Base-by-base conservation (phyloP, 2,329 filamentous ascomycete species). In the Colletotrichum spinosum region DNA sequence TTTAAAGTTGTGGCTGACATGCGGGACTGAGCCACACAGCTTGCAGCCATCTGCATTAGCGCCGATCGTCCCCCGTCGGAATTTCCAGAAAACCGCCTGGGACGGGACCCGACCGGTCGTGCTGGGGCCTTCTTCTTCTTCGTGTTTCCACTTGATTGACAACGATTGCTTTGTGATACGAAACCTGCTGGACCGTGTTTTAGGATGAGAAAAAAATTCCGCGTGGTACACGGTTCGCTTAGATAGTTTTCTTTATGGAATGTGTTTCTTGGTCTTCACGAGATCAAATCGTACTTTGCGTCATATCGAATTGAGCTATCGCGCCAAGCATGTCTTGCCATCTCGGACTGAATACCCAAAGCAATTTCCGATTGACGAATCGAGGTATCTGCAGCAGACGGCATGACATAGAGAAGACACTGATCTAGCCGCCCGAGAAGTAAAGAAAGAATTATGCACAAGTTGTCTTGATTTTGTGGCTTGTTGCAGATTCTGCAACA, bases 1-100 rank as follows among this genome's bases (percentile, higher is more conserved):
- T 65, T 67, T 67, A 67, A 45, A 64, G 60, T 67, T 67, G 64
- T 67, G 64, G 64, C 64, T 67, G 64, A 65, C 54, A 53, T 41
- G 12, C 60, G 60, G 53, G 60, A 54, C 49, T 67, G 45, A 64
- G 64, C 64, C 64, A 67, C 64, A 67, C 13, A 25, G 25, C 25
- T 25, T 25, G 25, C 42, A 54, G 15, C 8, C 58, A 53, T 55
- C 25, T 50, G 64, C 64, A 65, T 67, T 67, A 67, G 64, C 64
- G 60, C 39, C 59, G 64, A 67, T 67, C 64, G 53, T 51, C 48
- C 39, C 55, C 48, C 38, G 38, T 48, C 57, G 57, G 15, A 39
- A 62, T 52, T 56, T 65, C 51, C 57, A 65, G 52, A 62, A 56
- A 33, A 49, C 42, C 35, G 41, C 42, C 35, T 54, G 54, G 42